Evolutionary conservation across 1,284 basidiomycete species (phyloP).

Genomic region (Sporisorium sorghi): DNA sequence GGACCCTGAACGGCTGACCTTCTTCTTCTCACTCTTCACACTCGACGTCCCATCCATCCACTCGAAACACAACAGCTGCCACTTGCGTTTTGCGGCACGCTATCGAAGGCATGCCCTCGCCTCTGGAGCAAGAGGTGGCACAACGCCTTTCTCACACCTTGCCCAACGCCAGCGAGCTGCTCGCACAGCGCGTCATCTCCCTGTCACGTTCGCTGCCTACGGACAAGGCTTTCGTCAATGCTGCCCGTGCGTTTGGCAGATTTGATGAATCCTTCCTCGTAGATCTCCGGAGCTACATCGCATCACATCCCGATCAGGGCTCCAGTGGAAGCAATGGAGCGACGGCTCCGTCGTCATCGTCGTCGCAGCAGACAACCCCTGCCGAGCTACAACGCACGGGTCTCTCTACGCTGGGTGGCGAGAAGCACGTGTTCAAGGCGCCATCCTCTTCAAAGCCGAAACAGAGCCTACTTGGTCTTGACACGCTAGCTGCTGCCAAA

Average conservation of each 20-base stretch:
- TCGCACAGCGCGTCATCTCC: constrained; percentile 59
- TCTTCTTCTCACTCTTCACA: constrained; percentile 11
- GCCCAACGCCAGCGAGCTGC: constrained; percentile 54
- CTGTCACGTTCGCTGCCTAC: constrained; percentile 53
- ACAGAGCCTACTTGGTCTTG: constrained; percentile 77
- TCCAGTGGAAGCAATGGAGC: constrained; percentile 15
- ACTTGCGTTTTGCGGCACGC: background rate
- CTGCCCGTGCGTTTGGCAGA: constrained; percentile 85
- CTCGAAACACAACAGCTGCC: background rate
- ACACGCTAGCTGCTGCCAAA: constrained; percentile 87
- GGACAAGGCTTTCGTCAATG: constrained; percentile 70
- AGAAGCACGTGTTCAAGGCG: constrained; percentile 66
- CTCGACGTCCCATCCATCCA: background rate
- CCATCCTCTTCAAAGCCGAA: constrained; percentile 76
- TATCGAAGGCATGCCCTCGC: constrained; percentile 10
- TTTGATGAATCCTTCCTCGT: constrained; percentile 78
- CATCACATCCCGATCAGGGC: constrained; percentile 28
- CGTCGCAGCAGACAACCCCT: constrained; percentile 27
- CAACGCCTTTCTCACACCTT: constrained; percentile 32
- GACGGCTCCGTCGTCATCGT: constrained; percentile 28
- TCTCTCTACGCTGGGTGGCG: constrained; percentile 34
- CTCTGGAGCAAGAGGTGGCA: constrained; percentile 44
- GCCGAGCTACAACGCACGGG: constrained; percentile 30
- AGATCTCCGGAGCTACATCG: constrained; percentile 70
- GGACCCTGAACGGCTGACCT: constrained; percentile 22